Conservation (phyloP, 345 rosid species). For the Lenwebbia sp. region DNA sequence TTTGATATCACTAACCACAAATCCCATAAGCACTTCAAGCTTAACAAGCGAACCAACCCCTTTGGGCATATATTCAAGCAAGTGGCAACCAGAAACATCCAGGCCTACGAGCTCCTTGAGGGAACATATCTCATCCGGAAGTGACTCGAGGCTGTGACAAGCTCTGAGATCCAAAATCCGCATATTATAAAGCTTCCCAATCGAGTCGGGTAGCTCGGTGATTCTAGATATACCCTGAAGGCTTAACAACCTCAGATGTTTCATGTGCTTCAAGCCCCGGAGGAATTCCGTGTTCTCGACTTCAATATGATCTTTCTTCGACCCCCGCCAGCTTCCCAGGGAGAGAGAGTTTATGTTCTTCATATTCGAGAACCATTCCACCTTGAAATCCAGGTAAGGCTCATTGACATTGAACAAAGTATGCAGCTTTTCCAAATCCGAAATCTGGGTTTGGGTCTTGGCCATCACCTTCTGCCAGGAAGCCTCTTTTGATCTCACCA, state of each 20-base stretch:
- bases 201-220: slow-evolving; percentile 4
- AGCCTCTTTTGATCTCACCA: neutral
- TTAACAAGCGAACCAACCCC: slow-evolving; percentile 4
- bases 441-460: neutral
- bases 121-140: slow-evolving; percentile 12
- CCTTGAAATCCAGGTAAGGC: slow-evolving; percentile 8
- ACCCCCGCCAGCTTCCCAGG: slow-evolving; percentile 26
- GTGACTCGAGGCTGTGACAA: slow-evolving; percentile 24
- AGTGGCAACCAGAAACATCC: slow-evolving; percentile 26
- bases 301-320: slow-evolving; percentile 18
- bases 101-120: slow-evolving; percentile 14
- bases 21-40: slow-evolving; percentile 26
- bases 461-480: neutral
- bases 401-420: slow-evolving; percentile 18
- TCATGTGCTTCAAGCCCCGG: slow-evolving; percentile 5
- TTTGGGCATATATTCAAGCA: slow-evolving; percentile 24
- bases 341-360: slow-evolving; percentile 11
- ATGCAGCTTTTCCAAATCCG: neutral
- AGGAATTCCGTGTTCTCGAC: slow-evolving; percentile 17
- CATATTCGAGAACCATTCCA: slow-evolving; percentile 13
- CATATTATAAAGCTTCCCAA: slow-evolving; percentile 7
- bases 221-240: slow-evolving; percentile 35
- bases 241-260: slow-evolving; percentile 17
- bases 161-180: slow-evolving; percentile 24
- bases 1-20: slow-evolving; percentile 7